A percentile compares a stretch with the other conserved stretches of the same genome.
phyloP scores from a whole-genome alignment of 352 stramenopile species.

The Pythium graminicola region DNA sequence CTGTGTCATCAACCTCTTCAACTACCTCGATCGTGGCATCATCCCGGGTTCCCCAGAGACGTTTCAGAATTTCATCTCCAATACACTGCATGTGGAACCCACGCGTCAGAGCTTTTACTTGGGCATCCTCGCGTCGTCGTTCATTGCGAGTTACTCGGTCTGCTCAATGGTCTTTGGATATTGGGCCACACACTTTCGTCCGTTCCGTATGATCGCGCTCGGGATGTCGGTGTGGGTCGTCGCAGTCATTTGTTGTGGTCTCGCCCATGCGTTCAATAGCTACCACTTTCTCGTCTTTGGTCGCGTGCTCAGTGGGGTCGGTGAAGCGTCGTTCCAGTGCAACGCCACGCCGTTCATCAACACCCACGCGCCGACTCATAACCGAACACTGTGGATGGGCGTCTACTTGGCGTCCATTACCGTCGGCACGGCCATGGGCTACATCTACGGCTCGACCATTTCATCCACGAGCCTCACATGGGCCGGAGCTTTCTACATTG shows the following conservation, averaged over 20 bases:
- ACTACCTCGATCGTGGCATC: slow-evolving; percentile 94
- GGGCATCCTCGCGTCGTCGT: slow-evolving; percentile 87
- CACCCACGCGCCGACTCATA: slow-evolving; percentile 58
- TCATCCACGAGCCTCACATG: slow-evolving; percentile 58
- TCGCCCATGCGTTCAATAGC: slow-evolving; percentile 64
- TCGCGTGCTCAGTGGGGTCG: slow-evolving; percentile 83
- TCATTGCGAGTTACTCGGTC: slow-evolving; percentile 92
- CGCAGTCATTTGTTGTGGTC: slow-evolving; percentile 82
- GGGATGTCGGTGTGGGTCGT: slow-evolving; percentile 89
- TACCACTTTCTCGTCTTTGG: slow-evolving; percentile 88
- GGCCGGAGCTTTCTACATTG: slow-evolving; percentile 81
- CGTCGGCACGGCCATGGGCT: slow-evolving; percentile 86
- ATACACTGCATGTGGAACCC: slow-evolving; percentile 54
- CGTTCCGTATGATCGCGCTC: slow-evolving; percentile 87
- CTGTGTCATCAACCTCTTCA: slow-evolving; percentile 89
- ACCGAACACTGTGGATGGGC: slow-evolving; percentile 84
- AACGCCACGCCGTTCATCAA: slow-evolving; percentile 93
- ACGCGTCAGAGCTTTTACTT: slow-evolving; percentile 75
- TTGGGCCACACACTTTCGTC: slow-evolving; percentile 77
- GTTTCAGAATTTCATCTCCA: slow-evolving; percentile 90
- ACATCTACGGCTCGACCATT: slow-evolving; percentile 83
- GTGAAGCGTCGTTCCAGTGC: slow-evolving; percentile 91
- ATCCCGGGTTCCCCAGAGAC: slow-evolving; percentile 90
- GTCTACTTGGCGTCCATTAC: slow-evolving; percentile 92
- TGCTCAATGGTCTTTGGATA: slow-evolving; percentile 90